Evolutionary conservation across 2,329 filamentous ascomycete species (phyloP), one percentile per base, ranked within the genome.

Genomic region (Apiospora pterosperma): DNA sequence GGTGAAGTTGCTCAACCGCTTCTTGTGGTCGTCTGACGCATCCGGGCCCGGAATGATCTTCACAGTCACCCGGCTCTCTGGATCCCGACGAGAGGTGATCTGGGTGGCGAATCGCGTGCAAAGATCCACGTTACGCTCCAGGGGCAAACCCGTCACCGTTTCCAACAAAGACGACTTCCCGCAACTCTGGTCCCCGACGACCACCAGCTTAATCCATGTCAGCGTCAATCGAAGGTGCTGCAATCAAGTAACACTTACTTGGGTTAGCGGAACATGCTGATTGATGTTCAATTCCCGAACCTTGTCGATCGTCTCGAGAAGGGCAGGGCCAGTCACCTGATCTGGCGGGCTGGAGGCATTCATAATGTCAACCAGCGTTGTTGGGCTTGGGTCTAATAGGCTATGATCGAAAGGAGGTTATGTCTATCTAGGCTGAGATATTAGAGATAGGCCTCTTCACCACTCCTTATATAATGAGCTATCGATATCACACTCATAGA

Each of bases 141-240:
- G 73, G 2, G 70, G 67, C n/a, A 76, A 67, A 10, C 71, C 72
- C 5, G 69, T 74, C 21, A 74, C 44, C 36, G 69, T 92, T 75
- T 92, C 90, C 67, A 92, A 77, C 62, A 92, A 87, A 7, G 89
- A 91, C 79, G 88, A 90, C 82, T 92, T 92, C 75, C 90, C 90
- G 70, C 88, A 90, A 8, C 89, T 92, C 74, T 92, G 90, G 72
- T 90, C 91, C 69, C 90, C 90, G 59, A 92, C 89, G 38, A 92
- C 90, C 66, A 87, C 88, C 69, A 92, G 90, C 79, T 92, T 70
- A 73, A 34, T 16, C 4, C n/a, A 25, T 62, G 25, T 62, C 36
- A 52, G 44, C 14, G 5, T 2, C 11, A 6, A 28, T 21, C 39
- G n/a, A 39, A 19, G 5, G 14, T 39, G 3, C 19, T 19, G 12